A percentile compares a stretch with the other conserved stretches of the same genome.
These are phyloP conservation scores for Aspergillus thermomutatus DNA, from an alignment of 2,329 filamentous ascomycete genomes.

Conservation along the genomic window DNA sequence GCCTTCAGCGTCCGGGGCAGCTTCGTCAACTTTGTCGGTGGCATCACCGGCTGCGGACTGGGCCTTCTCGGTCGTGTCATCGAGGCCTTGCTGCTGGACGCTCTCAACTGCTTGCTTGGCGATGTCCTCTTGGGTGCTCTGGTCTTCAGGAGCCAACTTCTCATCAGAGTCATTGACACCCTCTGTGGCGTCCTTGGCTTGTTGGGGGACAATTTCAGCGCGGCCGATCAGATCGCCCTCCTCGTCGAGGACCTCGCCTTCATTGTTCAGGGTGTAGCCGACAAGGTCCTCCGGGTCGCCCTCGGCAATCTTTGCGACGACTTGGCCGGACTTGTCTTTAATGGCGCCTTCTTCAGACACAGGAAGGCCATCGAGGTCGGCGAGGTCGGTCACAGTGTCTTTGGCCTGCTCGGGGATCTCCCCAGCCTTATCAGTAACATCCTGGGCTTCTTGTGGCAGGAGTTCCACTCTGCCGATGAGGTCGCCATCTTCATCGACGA, in stretches of 20 bases:
- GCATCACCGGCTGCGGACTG: constrained; percentile 40
- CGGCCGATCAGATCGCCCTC: constrained; percentile 37
- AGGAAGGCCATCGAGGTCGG: constrained; percentile 36
- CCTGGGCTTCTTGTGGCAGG: constrained; percentile 20
- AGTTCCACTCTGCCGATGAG: constrained; percentile 37
- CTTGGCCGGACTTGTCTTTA: constrained; percentile 41
- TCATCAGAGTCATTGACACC: constrained; percentile 31
- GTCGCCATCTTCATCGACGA: constrained; percentile 32
- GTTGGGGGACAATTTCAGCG: constrained; percentile 25
- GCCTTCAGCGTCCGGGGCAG: constrained; percentile 42
- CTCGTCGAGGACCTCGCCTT: constrained; percentile 33
- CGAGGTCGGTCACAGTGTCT: constrained; percentile 29
- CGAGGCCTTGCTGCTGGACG: constrained; percentile 22
- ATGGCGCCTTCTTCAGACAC: constrained; percentile 55
- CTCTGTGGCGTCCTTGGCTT: constrained; percentile 21
- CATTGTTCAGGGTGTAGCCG: constrained; percentile 39
- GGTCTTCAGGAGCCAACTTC: neutral
- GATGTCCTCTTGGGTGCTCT: neutral
- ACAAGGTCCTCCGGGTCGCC: constrained; percentile 41
- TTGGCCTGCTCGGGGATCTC: constrained; percentile 1
- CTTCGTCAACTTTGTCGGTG: constrained; percentile 49
- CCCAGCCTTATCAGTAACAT: constrained; percentile 22
- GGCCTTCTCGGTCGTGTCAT: constrained; percentile 26
- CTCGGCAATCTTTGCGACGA: constrained; percentile 39
- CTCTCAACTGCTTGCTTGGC: neutral